Percentiles rank a stretch among this genome's conserved stretches.
Evolutionary conservation across 352 stramenopile genomes (phyloP).

Genomic region (Pythium angustatum): DNA sequence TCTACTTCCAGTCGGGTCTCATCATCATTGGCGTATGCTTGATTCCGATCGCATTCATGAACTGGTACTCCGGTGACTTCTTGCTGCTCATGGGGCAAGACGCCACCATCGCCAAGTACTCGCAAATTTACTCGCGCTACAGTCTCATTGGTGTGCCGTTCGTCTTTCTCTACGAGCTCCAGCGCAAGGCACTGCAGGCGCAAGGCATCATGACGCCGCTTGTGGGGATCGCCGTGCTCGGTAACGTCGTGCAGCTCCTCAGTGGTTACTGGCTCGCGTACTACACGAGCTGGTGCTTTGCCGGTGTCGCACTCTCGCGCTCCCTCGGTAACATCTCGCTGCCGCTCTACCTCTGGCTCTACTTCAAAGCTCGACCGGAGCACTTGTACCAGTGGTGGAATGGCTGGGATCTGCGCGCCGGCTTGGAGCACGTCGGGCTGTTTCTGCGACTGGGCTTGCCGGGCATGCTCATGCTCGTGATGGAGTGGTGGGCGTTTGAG

Average conservation of each 20-base stretch:
- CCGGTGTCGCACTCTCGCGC: constrained; percentile 69
- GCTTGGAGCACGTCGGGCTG: constrained; percentile 45
- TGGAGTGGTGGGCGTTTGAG: constrained; percentile 83
- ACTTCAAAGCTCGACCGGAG: constrained; percentile 43
- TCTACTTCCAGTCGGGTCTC: constrained; percentile 67
- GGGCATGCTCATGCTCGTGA: constrained; percentile 63
- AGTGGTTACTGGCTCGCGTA: constrained; percentile 74
- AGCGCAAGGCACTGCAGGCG: constrained; percentile 69
- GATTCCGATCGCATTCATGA: constrained; percentile 46
- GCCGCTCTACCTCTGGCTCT: constrained; percentile 51
- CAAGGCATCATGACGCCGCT: constrained; percentile 71
- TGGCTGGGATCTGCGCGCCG: constrained; percentile 61
- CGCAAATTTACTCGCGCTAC: constrained; percentile 52
- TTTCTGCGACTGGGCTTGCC: constrained; percentile 73
- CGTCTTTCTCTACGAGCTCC: constrained; percentile 74
- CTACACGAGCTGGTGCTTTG: constrained; percentile 72
- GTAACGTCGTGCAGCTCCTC: constrained; percentile 62
- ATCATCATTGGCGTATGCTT: constrained; percentile 51
- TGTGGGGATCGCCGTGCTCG: constrained; percentile 47
- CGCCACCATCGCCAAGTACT: constrained; percentile 40
- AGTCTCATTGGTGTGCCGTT: constrained; percentile 69
- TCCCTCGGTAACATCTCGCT: constrained; percentile 62
- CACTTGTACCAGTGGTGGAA: constrained; percentile 54
- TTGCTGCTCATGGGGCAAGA: constrained; percentile 58
- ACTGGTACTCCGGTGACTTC: constrained; percentile 55